Evolutionary conservation across 192 early-diverging fungal species (phyloP), one percentile per base, ranked within the genome.

Genomic region (Backusella parvicylindrica): DNA sequence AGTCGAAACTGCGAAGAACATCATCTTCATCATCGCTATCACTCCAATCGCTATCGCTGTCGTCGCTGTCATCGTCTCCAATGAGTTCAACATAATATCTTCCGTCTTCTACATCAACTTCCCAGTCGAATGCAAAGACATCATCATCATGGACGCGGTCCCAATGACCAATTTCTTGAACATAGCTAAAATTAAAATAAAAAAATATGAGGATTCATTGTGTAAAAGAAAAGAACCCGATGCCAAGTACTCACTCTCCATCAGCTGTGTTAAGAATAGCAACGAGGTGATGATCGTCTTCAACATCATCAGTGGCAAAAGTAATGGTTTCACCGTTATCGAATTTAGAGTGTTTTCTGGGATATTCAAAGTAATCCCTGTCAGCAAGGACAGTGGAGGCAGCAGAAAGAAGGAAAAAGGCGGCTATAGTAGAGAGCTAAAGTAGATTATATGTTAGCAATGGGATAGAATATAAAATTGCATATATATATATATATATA

Each of bases 381-480:
- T 60, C 53, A 5, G 53, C 53, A 60, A 60, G 53, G 26, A 60
- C 53, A 60, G 53, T 28, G 1, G 53, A 60, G 8, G 53, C 21
- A 11, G 53, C 53, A 28, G 53, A 60, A 60, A 60, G 53, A 60
- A 60, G 53, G 53, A 60, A 60, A 60, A 60, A 60, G 53, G 53
- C 53, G 53, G 53, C 53, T 60, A 60, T 60, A 60, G 53, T 60
- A 60, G 53, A 60, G 26, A 60, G 53, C 53, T 60, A 60, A 12
- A 60, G 53, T 60, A 13, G 21, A 28, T 28, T 13, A 60, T 26
- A 60, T 2, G 53, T 60, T 60, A 60, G 8, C 28, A 60, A 15
- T 28, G 8, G 12, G 23, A 60, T 60, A 0, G 8, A 9, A 28
- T 26, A 12, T 3, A 60, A 26, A 60, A 13, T 60, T 28, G 53